Evolutionary conservation across 108 stramenopile species (phyloP).

Genomic region (Cylindrotheca closterium): DNA sequence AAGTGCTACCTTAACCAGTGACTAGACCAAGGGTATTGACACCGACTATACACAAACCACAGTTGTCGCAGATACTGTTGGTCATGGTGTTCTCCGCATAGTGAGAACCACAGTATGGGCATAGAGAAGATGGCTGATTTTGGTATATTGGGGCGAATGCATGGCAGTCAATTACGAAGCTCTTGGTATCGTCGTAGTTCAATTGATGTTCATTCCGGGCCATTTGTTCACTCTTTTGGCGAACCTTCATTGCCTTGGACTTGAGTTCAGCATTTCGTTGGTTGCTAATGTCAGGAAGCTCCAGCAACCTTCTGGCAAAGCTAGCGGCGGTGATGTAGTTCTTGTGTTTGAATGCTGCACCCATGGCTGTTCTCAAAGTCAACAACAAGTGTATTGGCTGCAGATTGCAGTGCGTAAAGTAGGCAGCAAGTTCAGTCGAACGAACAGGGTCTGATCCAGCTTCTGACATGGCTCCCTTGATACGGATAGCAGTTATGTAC

Average conservation of each 20-base stretch:
- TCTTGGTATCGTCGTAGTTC: slow-evolving; percentile 95
- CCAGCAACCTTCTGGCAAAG: slow-evolving; percentile 95
- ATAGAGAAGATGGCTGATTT: slow-evolving; percentile 63
- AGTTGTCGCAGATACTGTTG: slow-evolving; percentile 83
- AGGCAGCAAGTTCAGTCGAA: slow-evolving; percentile 95
- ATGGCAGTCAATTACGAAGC: slow-evolving; percentile 91
- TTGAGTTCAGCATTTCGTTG: slow-evolving; percentile 93
- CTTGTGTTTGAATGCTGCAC: slow-evolving; percentile 97
- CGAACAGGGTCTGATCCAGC: slow-evolving; percentile 78
- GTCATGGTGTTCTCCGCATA: slow-evolving; percentile 71
- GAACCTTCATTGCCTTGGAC: slow-evolving; percentile 93
- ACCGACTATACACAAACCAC: slow-evolving; percentile 86
- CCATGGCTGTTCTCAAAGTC: slow-evolving; percentile 97
- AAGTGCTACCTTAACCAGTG: slow-evolving; percentile 61
- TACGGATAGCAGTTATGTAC: slow-evolving; percentile 96
- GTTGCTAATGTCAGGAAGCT: slow-evolving; percentile 93
- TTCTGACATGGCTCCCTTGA: slow-evolving; percentile 86
- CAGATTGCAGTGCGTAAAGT: slow-evolving; percentile 99
- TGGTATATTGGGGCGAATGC: slow-evolving; percentile 90
- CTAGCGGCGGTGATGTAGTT: slow-evolving; percentile 96
- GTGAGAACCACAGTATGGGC: slow-evolving; percentile 87
- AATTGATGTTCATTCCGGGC: slow-evolving; percentile 95
- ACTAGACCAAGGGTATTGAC: slow-evolving; percentile 96
- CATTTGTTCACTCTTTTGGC: slow-evolving; percentile 97
- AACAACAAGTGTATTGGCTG: slow-evolving; percentile 95